Conservation (phyloP, 2,329 filamentous ascomycete species). For the Neonectria neomacrospora region DNA sequence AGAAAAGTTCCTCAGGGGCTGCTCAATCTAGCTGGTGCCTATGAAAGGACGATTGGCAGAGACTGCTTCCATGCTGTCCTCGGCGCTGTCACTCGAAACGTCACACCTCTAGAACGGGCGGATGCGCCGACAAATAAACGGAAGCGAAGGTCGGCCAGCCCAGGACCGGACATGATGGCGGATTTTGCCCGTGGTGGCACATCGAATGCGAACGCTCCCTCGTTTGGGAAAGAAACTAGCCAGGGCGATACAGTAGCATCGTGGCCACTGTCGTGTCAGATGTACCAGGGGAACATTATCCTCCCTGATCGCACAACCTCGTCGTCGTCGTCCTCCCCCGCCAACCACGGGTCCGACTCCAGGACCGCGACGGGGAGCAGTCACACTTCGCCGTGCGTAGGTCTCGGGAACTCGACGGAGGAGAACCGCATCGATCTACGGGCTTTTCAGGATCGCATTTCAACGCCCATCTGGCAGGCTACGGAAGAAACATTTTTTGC, state of each 20-base stretch:
- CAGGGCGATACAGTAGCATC: neutral
- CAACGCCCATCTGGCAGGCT: constrained; percentile 46
- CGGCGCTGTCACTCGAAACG: constrained; percentile 48
- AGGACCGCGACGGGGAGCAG: constrained; percentile 44
- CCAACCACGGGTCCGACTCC: constrained; percentile 35
- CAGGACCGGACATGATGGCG: constrained; percentile 34
- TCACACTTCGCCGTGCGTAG: constrained; percentile 46
- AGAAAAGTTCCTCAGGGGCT: neutral
- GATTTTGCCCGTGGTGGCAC: neutral
- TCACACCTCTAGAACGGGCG: constrained; percentile 30
- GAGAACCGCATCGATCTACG: constrained; percentile 51
- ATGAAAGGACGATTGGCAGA: constrained; percentile 23
- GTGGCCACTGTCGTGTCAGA: constrained; percentile 24
- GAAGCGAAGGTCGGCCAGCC: constrained; percentile 46
- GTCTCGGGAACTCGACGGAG: constrained; percentile 51
- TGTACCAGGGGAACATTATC: constrained; percentile 25
- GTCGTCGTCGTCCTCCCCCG: constrained; percentile 48
- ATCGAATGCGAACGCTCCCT: neutral
- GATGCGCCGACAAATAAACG: constrained; percentile 46
- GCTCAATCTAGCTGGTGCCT: neutral
- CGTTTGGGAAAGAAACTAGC: constrained; percentile 2
- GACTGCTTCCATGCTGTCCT: constrained; percentile 50
- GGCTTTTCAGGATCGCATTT: constrained; percentile 47
- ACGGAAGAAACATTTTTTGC: constrained; percentile 47
- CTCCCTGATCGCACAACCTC: constrained; percentile 50